Conservation (phyloP, 2,329 filamentous ascomycete genomes). For the Taxawa tesnikishii region DNA sequence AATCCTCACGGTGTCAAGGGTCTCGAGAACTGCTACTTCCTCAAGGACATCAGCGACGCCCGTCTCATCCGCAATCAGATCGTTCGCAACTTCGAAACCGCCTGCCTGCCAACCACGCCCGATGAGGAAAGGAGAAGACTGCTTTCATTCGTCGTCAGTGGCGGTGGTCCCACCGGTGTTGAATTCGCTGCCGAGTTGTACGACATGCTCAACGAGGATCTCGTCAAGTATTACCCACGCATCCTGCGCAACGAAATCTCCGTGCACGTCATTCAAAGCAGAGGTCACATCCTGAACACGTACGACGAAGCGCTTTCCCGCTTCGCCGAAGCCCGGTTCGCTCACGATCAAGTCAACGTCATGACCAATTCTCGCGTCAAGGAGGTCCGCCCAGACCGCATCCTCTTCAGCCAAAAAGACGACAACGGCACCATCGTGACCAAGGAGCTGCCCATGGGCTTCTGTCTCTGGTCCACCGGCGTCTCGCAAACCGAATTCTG, state of each 20-base stretch:
- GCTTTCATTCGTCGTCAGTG: slow-evolving; percentile 90
- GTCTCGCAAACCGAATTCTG: slow-evolving; percentile 76
- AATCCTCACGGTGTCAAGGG: slow-evolving; percentile 95
- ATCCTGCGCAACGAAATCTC: slow-evolving; percentile 95
- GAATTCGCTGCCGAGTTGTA: slow-evolving; percentile 96
- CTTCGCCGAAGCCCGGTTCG: slow-evolving; percentile 84
- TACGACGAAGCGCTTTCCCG: slow-evolving; percentile 90
- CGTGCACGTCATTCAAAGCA: slow-evolving; percentile 90
- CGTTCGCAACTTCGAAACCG: slow-evolving; percentile 77
- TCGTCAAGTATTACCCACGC: slow-evolving; percentile 70
- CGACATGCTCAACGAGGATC: slow-evolving; percentile 90
- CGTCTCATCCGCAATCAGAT: slow-evolving; percentile 79
- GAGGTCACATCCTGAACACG: slow-evolving; percentile 91
- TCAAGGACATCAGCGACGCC: slow-evolving; percentile 92
- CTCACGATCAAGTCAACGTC: slow-evolving; percentile 81
- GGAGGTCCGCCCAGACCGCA: slow-evolving; percentile 72
- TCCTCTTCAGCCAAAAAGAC: slow-evolving; percentile 75
- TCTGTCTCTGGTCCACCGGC: slow-evolving; percentile 96
- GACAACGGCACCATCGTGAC: slow-evolving; percentile 62
- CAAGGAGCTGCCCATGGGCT: slow-evolving; percentile 90
- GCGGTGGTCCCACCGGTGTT: slow-evolving; percentile 89
- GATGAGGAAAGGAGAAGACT: slow-evolving; percentile 80
- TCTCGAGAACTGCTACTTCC: slow-evolving; percentile 82
- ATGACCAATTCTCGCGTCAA: slow-evolving; percentile 88
- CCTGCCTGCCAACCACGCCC: slow-evolving; percentile 81